Conservation (phyloP, 345 rosid species). For the Sisymbrium altissimum region DNA sequence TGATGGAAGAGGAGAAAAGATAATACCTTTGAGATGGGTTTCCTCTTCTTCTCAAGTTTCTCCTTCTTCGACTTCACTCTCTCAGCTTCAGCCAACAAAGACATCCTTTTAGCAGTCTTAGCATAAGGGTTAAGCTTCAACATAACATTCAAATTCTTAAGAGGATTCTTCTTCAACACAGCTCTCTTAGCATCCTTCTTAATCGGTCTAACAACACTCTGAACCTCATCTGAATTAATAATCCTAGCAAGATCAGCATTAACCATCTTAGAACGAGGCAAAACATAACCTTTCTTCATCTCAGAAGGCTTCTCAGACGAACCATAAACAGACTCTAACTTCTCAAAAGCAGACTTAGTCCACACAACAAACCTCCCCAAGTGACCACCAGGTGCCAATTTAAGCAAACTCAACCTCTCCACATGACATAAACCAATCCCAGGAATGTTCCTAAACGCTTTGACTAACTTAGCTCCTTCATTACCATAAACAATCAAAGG, state of each 20-base stretch:
- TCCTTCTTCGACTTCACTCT: constrained; percentile 80
- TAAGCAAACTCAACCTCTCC: constrained; percentile 62
- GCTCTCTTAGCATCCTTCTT: constrained; percentile 63
- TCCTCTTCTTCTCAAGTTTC: constrained; percentile 72
- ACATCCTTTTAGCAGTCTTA: constrained; percentile 79
- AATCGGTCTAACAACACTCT: constrained; percentile 70
- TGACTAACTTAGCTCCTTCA: constrained; percentile 65
- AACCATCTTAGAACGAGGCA: too few relatives aligned
- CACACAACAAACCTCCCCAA: constrained; percentile 74
- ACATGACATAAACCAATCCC: constrained; percentile 75
- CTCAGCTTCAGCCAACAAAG: constrained; percentile 76
- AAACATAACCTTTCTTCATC: too few relatives aligned
- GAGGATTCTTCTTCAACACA: constrained; percentile 75
- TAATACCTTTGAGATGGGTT: constrained; percentile 53
- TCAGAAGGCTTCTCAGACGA: constrained; percentile 65
- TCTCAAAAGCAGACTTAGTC: constrained; percentile 84
- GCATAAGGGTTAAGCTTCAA: constrained; percentile 71
- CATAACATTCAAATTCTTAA: constrained; percentile 72
- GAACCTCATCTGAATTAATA: constrained; percentile 32
- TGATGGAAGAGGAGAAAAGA: neutral
- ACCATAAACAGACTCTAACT: constrained; percentile 72
- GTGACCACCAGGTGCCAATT: constrained; percentile 86
- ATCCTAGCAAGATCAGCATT: constrained; percentile 79
- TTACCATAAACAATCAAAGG: constrained; percentile 64
- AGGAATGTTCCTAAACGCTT: constrained; percentile 77